A percentile compares a stretch with the other conserved stretches of the same genome.
phyloP scores from a whole-genome alignment of 352 stramenopile genomes.

The Pythium phragmiticola region DNA sequence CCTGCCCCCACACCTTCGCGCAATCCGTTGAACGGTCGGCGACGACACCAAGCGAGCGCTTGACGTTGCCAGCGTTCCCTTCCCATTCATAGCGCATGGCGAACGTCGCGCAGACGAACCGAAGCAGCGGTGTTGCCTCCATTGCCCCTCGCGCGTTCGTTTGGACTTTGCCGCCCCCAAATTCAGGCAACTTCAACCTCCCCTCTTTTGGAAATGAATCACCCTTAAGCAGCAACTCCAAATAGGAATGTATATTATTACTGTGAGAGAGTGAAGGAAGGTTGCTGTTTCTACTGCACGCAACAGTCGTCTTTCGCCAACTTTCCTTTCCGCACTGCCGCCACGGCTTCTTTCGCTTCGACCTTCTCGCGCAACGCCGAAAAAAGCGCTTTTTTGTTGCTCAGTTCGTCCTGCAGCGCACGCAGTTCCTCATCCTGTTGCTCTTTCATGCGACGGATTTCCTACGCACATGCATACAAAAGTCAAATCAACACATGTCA shows the following conservation, averaged over 20 bases:
- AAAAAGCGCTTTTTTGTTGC: conserved; percentile 49
- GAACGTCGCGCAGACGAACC: conserved; percentile 36
- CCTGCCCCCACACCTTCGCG: neutral
- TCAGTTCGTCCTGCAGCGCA: conserved; percentile 46
- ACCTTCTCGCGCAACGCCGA: conserved; percentile 52
- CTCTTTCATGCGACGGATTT: conserved; percentile 57
- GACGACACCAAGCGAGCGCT: neutral
- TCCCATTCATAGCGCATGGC: conserved; percentile 31
- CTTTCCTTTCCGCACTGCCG: conserved; percentile 41
- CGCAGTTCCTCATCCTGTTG: conserved; percentile 58
- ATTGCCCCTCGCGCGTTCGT: conserved; percentile 9
- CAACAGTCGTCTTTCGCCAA: conserved; percentile 55
- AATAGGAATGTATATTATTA: neutral
- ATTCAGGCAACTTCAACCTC: conserved; percentile 32
- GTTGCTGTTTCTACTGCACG: conserved; percentile 37
- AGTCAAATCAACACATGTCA: conserved; percentile 13
- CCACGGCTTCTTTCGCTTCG: conserved; percentile 45
- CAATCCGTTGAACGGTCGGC: neutral
- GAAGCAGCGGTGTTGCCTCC: conserved; percentile 23
- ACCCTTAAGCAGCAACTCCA: conserved; percentile 11
- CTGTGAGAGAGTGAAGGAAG: neutral
- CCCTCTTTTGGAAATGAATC: neutral
- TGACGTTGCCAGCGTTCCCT: neutral
- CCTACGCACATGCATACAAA: conserved; percentile 25
- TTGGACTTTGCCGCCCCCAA: conserved; percentile 17